A percentile compares a stretch with the other conserved stretches of the same genome.
These are phyloP conservation scores for Epichloe sp. DNA, from an alignment of 2,329 filamentous ascomycete genomes.

Conservation along the genomic window DNA sequence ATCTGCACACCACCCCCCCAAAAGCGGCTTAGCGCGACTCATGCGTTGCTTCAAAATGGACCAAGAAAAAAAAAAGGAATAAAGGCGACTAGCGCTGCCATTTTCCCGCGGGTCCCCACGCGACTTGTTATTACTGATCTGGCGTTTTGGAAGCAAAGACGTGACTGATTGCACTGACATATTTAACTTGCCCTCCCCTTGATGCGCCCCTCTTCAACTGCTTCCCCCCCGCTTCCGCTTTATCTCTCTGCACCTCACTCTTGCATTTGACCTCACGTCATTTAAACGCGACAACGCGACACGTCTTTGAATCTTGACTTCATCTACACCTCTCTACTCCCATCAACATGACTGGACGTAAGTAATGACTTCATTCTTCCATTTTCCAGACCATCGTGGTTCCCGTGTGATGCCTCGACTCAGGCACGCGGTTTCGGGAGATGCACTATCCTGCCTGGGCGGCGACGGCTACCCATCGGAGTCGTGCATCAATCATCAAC, in stretches of 20 bases:
- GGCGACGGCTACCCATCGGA: not conserved
- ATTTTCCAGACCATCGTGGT: too few species aligned
- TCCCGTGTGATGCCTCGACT: too few species aligned
- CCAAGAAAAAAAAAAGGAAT: not conserved
- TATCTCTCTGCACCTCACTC: slow-evolving; percentile 7
- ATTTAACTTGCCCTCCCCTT: slow-evolving; percentile 20
- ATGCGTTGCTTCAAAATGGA: not conserved
- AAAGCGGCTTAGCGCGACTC: slow-evolving; percentile 2
- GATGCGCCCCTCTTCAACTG: slow-evolving; percentile 15
- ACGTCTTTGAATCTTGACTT: not conserved
- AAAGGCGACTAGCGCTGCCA: not conserved
- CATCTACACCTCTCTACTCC: slow-evolving; percentile 11
- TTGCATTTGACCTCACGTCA: slow-evolving; percentile 6
- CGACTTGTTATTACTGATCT: slow-evolving; percentile 10
- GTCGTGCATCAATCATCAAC: not conserved
- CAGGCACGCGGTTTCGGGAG: too few species aligned
- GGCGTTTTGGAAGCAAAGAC: not conserved
- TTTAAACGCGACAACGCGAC: slow-evolving; percentile 10
- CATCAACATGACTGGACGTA: slow-evolving; percentile 61
- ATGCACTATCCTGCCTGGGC: not conserved
- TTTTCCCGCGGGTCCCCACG: not conserved
- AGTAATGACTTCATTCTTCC: slow-evolving; percentile 26
- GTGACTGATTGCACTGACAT: slow-evolving; percentile 24
- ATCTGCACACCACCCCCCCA: not conserved
- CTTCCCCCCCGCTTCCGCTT: slow-evolving; percentile 8